Evolutionary conservation across 805 yeast genomes (phyloP).

Genomic region (Wickerhamiella azyma): DNA sequence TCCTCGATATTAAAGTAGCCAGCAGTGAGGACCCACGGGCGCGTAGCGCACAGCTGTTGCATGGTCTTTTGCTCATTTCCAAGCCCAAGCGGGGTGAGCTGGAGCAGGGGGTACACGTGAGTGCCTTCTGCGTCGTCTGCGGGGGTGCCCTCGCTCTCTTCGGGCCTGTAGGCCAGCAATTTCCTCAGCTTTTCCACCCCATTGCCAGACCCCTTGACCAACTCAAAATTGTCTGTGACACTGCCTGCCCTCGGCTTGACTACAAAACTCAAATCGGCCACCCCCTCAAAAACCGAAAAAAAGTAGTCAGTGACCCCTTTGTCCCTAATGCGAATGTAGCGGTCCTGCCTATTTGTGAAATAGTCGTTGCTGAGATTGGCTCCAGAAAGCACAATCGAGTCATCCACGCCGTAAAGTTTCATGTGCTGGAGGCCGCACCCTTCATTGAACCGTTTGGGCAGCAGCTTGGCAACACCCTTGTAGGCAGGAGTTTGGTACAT

Average conservation of each 20-base stretch:
- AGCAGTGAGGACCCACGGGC: slow-evolving; percentile 76
- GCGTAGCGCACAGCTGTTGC: slow-evolving; percentile 28
- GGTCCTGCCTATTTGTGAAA: slow-evolving; percentile 87
- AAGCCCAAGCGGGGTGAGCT: slow-evolving; percentile 68
- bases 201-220: too few species aligned
- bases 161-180: too few species aligned
- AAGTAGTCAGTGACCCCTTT: slow-evolving; percentile 55
- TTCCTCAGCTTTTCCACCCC: too few species aligned
- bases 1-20: slow-evolving; percentile 92
- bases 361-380: slow-evolving; percentile 88
- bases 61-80: slow-evolving; percentile 78
- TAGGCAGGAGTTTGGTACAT: slow-evolving; percentile 85
- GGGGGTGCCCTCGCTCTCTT: too few species aligned
- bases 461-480: slow-evolving; percentile 46
- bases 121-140: slow-evolving; percentile 32
- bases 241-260: slow-evolving; percentile 32
- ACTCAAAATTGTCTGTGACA: slow-evolving; percentile 35
- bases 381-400: slow-evolving; percentile 76
- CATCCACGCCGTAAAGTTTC: slow-evolving; percentile 92
- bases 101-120: slow-evolving; percentile 78
- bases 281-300: slow-evolving; percentile 50
- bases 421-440: slow-evolving; percentile 90
- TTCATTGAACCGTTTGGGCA: slow-evolving; percentile 82
- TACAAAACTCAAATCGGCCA: slow-evolving; percentile 59
- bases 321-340: slow-evolving; percentile 65